Base-by-base conservation (phyloP, 345 rosid genomes). In the Citropsis articulata region DNA sequence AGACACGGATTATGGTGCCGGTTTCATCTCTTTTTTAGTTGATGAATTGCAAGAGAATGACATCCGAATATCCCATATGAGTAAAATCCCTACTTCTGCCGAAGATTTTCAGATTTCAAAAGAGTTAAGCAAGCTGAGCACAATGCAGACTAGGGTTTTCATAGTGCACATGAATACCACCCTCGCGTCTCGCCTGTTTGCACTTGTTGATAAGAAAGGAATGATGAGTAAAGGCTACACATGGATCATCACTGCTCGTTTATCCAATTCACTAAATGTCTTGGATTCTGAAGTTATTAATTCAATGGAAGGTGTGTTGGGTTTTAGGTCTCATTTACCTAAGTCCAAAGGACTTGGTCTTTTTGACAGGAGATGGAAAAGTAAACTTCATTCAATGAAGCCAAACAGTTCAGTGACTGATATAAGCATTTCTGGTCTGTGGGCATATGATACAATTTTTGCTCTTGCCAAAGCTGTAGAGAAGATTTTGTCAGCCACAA, bases 171-270 rank as follows among this genome's bases (percentile, higher is more conserved):
- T 84, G 88, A 28, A 33, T 8, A 35, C 84, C 9, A 1, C 42
- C 19, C 79, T 89, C 1, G 84, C 86, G 8, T 63, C 86, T 40
- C 74, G 78, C 21, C 19, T 89, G 6, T 81, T 89, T 67, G 28
- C 19, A 10, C 57, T 45, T n/a, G 88, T 83, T 1, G 38, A 33
- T 16, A 48, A 86, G 22, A 60, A 71, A 0, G 81, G 81, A 40
- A 82, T 88, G 89, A 82, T 85, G 73, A 80, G 80, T 24, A 74
- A 63, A 55, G 80, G 80, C 63, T 82, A 79, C 13, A 83, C 66
- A 1, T 86, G 91, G 91, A 76, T 88, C 35, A n/a, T 85, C 36
- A 88, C 88, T 0, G 75, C 78, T 63, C 83, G 83, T 9, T 7
- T 76, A 13, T 66, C 81, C 1, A 33, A 78, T 72, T 72, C 72